Base-by-base conservation (phyloP, 192 early-diverging fungal species). In the Kappamyces sp. region DNA sequence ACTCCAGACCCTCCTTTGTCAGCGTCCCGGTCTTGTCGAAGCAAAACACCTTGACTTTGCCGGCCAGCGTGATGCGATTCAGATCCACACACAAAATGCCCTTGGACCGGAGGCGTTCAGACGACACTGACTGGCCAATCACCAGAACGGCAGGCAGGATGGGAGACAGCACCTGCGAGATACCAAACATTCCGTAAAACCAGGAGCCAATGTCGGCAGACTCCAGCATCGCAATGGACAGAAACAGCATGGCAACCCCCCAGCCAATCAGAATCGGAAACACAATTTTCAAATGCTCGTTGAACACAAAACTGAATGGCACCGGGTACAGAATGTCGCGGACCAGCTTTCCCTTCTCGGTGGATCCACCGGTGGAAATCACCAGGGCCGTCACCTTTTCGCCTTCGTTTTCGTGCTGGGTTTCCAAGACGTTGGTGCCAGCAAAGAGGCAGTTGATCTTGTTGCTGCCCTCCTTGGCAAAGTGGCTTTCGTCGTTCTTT, bases 21-120 rank as follows among this genome's bases (percentile, higher is more conserved):
- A 90, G 69, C 14, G 88, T 90, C 33, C 87, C 87, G 12, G 86
- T 86, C 70, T 89, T 88, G 63, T 88, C 88, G 42, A 88, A 88
- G 66, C 80, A 83, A 50, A 87, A 86, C n/a, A 88, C 75, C 33
- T 77, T 81, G 22, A 87, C 84, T 64, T 89, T 89, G 46, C 84
- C 88, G 3, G 82, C 77, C 60, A 88, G 55, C 15, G 82, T 85
- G 62, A 89, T 87, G 40, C 88, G 71, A 14, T 79, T 78, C 22
- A 88, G 72, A 58, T 89, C 86, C 14, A 88, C 80, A 61, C 86
- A 87, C 50, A 79, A 73, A 50, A 89, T 86, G n/a, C 84, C 66
- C 57, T 84, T 78, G 36, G 64, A 60, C 8, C 73, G 66, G 29
- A 89, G 71, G 33, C 86, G 78, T 31, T 70, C 78, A 11, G 81